phyloP scores from a whole-genome alignment of 2,329 filamentous ascomycete genomes.

The Fusarium setosum region DNA sequence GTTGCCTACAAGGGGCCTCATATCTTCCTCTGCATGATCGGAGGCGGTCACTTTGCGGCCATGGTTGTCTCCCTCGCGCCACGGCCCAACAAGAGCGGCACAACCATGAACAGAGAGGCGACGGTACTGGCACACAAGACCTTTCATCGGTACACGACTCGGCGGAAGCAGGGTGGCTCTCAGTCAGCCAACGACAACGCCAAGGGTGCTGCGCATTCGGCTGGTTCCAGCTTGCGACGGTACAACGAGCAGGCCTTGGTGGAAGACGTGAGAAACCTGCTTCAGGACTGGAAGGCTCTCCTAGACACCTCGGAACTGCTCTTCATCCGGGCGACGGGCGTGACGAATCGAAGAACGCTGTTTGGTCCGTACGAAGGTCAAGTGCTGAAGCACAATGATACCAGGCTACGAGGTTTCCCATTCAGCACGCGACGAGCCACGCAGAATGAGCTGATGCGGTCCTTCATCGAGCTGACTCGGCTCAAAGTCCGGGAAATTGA shows the following conservation, averaged over 20 bases:
- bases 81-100: conserved; percentile 75
- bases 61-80: conserved; percentile 94
- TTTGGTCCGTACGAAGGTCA: conserved; percentile 94
- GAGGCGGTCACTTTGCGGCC: conserved; percentile 95
- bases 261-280: conserved; percentile 85
- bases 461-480: conserved; percentile 92
- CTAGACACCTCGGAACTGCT: conserved; percentile 87
- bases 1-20: conserved; percentile 78
- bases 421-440: conserved; percentile 94
- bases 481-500: conserved; percentile 86
- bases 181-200: conserved; percentile 94
- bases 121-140: conserved; percentile 95
- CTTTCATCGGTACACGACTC: conserved; percentile 96
- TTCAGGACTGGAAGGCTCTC: conserved; percentile 86
- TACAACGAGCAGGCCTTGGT: conserved; percentile 94
- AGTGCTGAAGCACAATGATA: conserved; percentile 81
- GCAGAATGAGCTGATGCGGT: conserved; percentile 92
- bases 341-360: conserved; percentile 85
- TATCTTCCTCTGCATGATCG: conserved; percentile 98
- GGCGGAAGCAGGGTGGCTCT: conserved; percentile 94
- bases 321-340: conserved; percentile 90
- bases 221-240: conserved; percentile 86
- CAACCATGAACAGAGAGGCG: conserved; percentile 83
- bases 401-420: conserved; percentile 86
- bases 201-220: conserved; percentile 95